phyloP scores from a whole-genome alignment of 495 filamentous ascomycete species.

The Podospora pseudoanserina region DNA sequence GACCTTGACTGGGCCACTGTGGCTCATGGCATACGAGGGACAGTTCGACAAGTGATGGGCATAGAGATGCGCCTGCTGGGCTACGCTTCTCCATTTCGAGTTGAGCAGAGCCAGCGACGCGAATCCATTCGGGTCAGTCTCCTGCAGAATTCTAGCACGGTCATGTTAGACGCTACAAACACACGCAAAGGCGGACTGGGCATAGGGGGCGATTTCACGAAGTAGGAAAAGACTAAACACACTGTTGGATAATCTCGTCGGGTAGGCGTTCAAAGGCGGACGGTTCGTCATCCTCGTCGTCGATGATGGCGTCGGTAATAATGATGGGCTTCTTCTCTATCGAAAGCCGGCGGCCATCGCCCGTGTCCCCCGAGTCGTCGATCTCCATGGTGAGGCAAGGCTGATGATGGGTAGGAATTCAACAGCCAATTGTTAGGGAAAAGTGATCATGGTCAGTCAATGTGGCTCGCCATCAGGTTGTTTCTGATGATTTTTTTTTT shows the following conservation, averaged over 20 bases:
- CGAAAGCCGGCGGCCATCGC: conserved; percentile 26
- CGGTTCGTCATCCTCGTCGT: conserved; percentile 14
- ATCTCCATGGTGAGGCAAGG: conserved; percentile 21
- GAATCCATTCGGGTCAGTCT: conserved; percentile 72
- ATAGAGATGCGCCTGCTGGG: conserved; percentile 69
- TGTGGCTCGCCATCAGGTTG: conserved; percentile 20
- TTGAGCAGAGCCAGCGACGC: conserved; percentile 81
- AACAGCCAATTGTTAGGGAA: conserved; percentile 13
- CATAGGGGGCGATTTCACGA: background rate
- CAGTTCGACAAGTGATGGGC: conserved; percentile 71
- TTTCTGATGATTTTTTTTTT: background rate
- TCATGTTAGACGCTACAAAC: conserved; percentile 16
- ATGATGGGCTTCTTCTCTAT: conserved; percentile 36
- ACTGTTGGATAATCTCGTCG: conserved; percentile 52
- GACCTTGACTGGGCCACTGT: conserved; percentile 38
- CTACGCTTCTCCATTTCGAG: conserved; percentile 69
- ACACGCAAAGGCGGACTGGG: background rate
- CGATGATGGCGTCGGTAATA: conserved; percentile 16
- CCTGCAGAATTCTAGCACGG: conserved; percentile 64
- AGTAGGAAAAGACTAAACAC: conserved; percentile 18
- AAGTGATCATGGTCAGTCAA: conserved; percentile 17
- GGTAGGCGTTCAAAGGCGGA: conserved; percentile 45
- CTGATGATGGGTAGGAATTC: background rate
- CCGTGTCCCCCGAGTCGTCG: conserved; percentile 14
- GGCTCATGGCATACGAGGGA: conserved; percentile 60